phyloP scores from a whole-genome alignment of 306 rosid species.

The Pterocarpus santalinus region DNA sequence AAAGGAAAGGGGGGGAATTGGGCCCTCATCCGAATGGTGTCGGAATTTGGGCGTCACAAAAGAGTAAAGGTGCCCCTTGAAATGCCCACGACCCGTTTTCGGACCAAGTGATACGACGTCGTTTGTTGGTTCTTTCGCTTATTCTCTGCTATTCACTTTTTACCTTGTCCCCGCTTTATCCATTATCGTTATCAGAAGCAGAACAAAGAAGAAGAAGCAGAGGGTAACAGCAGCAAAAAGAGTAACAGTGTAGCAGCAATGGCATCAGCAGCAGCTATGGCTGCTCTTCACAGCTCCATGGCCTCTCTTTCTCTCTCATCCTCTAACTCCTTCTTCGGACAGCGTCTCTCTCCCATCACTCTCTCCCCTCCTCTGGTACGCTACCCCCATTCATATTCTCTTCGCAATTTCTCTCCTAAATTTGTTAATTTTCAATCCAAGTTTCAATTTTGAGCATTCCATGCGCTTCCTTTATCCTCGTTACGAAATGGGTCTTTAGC shows the following conservation, averaged over 20 bases:
- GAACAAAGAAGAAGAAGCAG: constrained; percentile 5
- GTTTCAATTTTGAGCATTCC: constrained; percentile 34
- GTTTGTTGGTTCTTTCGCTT: not conserved
- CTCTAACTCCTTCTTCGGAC: constrained; percentile 87
- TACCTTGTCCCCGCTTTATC: constrained; percentile 49
- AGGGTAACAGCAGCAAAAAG: constrained; percentile 4
- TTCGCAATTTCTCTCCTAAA: not conserved
- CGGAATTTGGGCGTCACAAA: constrained; percentile 16
- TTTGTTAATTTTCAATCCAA: not conserved
- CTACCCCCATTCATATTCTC: constrained; percentile 8
- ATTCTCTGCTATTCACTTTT: not conserved
- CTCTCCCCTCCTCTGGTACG: constrained; percentile 65
- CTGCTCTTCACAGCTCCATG: constrained; percentile 84
- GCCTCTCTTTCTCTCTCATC: constrained; percentile 71
- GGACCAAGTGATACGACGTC: constrained; percentile 37
- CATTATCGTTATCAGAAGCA: constrained; percentile 51
- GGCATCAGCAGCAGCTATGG: constrained; percentile 84
- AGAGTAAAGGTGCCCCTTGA: not conserved
- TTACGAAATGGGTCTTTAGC: not conserved
- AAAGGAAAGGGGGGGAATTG: not conserved
- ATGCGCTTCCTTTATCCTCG: not conserved
- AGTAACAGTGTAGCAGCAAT: constrained; percentile 45
- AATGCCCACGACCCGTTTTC: not conserved
- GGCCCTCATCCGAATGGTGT: not conserved
- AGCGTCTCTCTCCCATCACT: constrained; percentile 67